phyloP scores from a whole-genome alignment of 345 rosid genomes.

The Moricandia arvensis region DNA sequence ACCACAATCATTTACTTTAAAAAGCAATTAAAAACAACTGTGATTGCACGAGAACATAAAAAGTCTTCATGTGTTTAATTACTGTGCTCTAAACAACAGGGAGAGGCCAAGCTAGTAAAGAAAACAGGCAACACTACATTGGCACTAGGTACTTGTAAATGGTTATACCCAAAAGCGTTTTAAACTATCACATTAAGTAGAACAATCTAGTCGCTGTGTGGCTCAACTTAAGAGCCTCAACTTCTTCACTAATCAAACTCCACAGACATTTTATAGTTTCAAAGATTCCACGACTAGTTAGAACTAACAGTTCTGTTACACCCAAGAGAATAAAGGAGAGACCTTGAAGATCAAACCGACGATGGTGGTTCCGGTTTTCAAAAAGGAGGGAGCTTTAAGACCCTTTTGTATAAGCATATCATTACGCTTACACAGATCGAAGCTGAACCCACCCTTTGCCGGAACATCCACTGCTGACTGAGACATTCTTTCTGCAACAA shows the following conservation, averaged over 20 bases:
- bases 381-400: constrained; percentile 57
- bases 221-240: no score
- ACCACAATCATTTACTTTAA: not conserved
- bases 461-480: constrained; percentile 55
- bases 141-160: not conserved
- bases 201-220: not conserved
- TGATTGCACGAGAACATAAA: not conserved
- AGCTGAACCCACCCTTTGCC: constrained; percentile 75
- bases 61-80: no score
- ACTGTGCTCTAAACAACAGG: not conserved
- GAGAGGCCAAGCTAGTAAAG: not conserved
- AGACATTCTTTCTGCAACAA: constrained; percentile 48
- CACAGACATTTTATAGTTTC: not conserved
- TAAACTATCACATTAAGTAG: not conserved
- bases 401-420: constrained; percentile 76
- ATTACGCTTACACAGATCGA: constrained; percentile 87
- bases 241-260: not conserved
- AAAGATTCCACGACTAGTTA: no score
- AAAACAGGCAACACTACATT: not conserved
- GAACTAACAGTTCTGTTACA: no score
- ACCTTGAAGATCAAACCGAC: constrained; percentile 92
- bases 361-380: constrained; percentile 95
- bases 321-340: no score
- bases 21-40: not conserved
- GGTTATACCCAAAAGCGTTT: not conserved